These are phyloP conservation scores for Mucor irregularis DNA, from an alignment of 371 early-diverging fungal species.

Conservation along the genomic window DNA sequence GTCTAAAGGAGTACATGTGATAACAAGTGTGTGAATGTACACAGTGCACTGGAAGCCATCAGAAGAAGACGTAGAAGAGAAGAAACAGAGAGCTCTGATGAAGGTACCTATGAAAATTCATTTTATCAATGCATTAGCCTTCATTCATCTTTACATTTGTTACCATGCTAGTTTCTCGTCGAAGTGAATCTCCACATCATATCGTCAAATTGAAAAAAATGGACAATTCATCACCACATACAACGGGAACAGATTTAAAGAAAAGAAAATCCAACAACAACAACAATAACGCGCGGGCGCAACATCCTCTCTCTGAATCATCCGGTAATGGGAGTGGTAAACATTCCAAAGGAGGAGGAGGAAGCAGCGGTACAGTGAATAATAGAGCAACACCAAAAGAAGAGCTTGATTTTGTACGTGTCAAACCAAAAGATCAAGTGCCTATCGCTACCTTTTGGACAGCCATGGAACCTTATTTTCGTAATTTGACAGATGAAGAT, in stretches of 20 bases:
- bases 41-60: conserved; percentile 26
- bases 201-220: conserved; percentile 33
- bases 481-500: conserved; percentile 80
- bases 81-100: conserved; percentile 23
- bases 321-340: too few species aligned
- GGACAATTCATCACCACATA: conserved; percentile 23
- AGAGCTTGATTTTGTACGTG: conserved; percentile 43
- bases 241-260: conserved; percentile 21
- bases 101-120: not conserved
- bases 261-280: conserved; percentile 4
- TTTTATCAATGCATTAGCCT: not conserved
- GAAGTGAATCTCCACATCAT: conserved; percentile 37
- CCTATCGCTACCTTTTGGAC: conserved; percentile 80
- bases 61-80: conserved; percentile 38
- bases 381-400: conserved; percentile 12
- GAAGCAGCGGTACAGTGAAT: conserved; percentile 6
- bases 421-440: conserved; percentile 67
- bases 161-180: not conserved
- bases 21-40: not conserved
- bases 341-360: not conserved
- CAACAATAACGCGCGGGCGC: conserved; percentile 8
- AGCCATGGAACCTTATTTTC: conserved; percentile 83
- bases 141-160: not conserved
- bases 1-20: not conserved
- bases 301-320: not conserved